Base-by-base conservation (phyloP, 768 basidiomycete genomes). In the Mycena capillaripes region DNA sequence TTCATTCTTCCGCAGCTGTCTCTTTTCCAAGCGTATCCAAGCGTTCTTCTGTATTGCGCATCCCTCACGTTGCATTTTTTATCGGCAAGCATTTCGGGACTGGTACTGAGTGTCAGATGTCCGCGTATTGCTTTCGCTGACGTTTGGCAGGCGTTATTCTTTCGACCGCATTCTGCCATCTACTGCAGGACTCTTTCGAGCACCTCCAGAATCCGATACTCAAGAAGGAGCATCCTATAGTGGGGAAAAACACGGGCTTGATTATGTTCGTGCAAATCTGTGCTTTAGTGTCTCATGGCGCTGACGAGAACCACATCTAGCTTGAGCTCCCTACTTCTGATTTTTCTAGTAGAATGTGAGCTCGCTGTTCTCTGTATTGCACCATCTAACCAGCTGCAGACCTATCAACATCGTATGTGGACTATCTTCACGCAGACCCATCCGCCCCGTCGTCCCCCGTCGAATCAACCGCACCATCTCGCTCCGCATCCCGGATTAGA, bases 71-170 rank as follows among this genome's bases (percentile, higher is more conserved):
- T 19, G 76, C 92, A 21, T 95, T 96, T 79, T 95, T 96, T 80
- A 84, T 94, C n/a, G 94, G 93, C 44, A 96, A 95, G 76, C 95
- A 96, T 78, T 95, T 95, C 75, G 95, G 95, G 40, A 95, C 95
- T 17, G 90, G 91, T 89, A 48, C 27, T 12, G 21, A n/a, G 29
- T 6, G 7, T 7, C 17, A 9, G 12, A 5, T 5, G 40, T 29
- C 25, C 10, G 17, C 21, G 4, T 19, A 19, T 9, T n/a, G 30
- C 23, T 44, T 11, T 48, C 59, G n/a, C 58, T 75, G 10, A 69
- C 23, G 21, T 19, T n/a, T 14, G 44, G 17, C 48, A 89, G 94
- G 94, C 14, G 93, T 94, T 17, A 96, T 96, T 38, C 80, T 96
- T 5, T 90, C 94, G 4, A 96, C 95, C 0, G 94, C 93, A 0